These are phyloP conservation scores for Trichothecium roseum DNA, from an alignment of 2,329 filamentous ascomycete species.

Conservation along the genomic window DNA sequence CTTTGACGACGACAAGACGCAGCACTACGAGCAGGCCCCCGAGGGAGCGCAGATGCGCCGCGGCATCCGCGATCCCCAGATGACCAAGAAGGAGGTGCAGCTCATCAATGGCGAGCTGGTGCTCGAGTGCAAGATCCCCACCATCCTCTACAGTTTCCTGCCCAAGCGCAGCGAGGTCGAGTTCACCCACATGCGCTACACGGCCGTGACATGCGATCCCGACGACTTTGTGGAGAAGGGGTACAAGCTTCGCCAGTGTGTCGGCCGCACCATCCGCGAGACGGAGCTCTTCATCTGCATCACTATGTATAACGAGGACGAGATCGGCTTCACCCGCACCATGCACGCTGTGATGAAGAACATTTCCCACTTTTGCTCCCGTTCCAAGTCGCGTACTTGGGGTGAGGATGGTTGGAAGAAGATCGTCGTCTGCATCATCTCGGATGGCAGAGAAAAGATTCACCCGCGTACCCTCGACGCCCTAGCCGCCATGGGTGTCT, in stretches of 20 bases:
- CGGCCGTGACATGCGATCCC: slow-evolving; percentile 94
- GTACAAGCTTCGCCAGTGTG: slow-evolving; percentile 87
- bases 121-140: slow-evolving; percentile 97
- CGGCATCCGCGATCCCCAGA: slow-evolving; percentile 77
- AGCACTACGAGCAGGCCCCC: slow-evolving; percentile 82
- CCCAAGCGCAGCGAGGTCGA: slow-evolving; percentile 87
- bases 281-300: slow-evolving; percentile 95
- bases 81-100: slow-evolving; percentile 86
- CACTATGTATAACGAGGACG: slow-evolving; percentile 99
- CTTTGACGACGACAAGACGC: slow-evolving; percentile 40
- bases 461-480: slow-evolving; percentile 90
- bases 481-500: slow-evolving; percentile 91
- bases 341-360: slow-evolving; percentile 99
- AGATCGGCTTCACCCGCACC: slow-evolving; percentile 89
- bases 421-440: slow-evolving; percentile 95
- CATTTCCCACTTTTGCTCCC: slow-evolving; percentile 89
- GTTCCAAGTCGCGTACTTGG: slow-evolving; percentile 89
- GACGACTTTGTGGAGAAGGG: slow-evolving; percentile 84
- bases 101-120: slow-evolving; percentile 97
- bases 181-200: slow-evolving; percentile 98
- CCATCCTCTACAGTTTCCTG: slow-evolving; percentile 93
- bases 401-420: slow-evolving; percentile 98
- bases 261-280: slow-evolving; percentile 73
- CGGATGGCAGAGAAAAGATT: slow-evolving; percentile 82
- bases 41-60: slow-evolving; percentile 77